Conservation (phyloP, 495 filamentous ascomycete species). For the Penicillium riverlandense region DNA sequence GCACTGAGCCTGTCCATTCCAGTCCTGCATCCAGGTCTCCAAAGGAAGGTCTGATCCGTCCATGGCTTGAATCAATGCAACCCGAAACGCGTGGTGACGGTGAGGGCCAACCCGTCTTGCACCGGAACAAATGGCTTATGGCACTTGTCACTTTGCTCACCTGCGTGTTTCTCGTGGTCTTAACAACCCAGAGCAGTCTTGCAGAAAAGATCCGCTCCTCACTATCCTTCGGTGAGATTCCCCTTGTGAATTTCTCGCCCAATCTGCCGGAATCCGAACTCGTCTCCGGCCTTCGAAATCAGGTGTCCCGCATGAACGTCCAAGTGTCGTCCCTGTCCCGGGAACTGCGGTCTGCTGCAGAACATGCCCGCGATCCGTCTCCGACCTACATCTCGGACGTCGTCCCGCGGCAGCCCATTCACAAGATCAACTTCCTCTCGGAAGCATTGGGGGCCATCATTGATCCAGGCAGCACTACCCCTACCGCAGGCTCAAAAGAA, state of each 20-base stretch:
- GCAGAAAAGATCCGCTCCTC: constrained; percentile 4
- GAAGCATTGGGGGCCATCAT: constrained; percentile 25
- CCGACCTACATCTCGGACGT: constrained; percentile 11
- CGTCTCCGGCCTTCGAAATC: constrained; percentile 21
- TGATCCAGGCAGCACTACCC: constrained; percentile 28
- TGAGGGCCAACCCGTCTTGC: neutral
- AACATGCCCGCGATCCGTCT: constrained; percentile 6
- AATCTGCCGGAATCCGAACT: constrained; percentile 18
- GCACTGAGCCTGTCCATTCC: neutral
- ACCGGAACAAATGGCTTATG: constrained; percentile 4
- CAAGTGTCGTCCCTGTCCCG: constrained; percentile 31
- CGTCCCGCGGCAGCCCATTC: constrained; percentile 3
- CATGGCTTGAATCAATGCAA: constrained; percentile 3
- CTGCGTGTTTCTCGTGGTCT: constrained; percentile 4
- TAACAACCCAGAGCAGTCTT: neutral
- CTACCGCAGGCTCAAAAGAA: constrained; percentile 13
- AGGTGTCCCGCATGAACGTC: constrained; percentile 21
- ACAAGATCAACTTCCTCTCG: constrained; percentile 33
- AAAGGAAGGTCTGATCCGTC: constrained; percentile 1
- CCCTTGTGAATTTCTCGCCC: constrained; percentile 5
- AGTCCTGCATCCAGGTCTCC: neutral
- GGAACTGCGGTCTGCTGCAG: constrained; percentile 22
- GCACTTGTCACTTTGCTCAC: constrained; percentile 2
- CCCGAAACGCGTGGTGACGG: neutral
- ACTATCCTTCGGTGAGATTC: constrained; percentile 1